Base-by-base conservation (phyloP, 768 basidiomycete genomes). In the Pleurotus eryngii region DNA sequence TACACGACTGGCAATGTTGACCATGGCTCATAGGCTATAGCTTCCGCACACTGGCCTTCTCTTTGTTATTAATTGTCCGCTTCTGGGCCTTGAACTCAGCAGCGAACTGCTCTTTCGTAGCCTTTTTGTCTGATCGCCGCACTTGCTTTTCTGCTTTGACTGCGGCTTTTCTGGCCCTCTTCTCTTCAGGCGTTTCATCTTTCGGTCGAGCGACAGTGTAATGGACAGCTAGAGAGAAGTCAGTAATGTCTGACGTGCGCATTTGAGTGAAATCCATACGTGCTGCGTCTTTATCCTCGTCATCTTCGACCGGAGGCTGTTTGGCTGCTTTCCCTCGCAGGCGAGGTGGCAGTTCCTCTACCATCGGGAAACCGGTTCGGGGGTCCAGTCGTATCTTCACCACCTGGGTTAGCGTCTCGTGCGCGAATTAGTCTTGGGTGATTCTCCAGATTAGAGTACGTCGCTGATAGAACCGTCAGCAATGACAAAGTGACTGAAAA, bases 381-480 rank as follows among this genome's bases (percentile, higher is more conserved):
- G 84, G 78, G 67, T 96, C 87, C 26, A 95, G 74, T 26, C 70
- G 65, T 61, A 95, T 92, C 68, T 83, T 88, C 0, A 86, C 77
- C 0, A 81, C 78, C 78, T 18, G 74, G 72, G 64, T 75, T 79
- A 40, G 72, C 65, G 58, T 84, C 79, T 35, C 86, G 77, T 17
- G 86, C 84, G 22, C 84, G 81, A 58, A 99, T 95, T 30, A 97
- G 74, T 7, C 88, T 84, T 0, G 97, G 97, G 68, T 98, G 97
- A 65, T 99, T 99, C 69, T 97, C 97, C 5, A 98, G 78, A 67
- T 97, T 99, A n/a, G 93, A 89, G 68, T 95, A 95, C 8, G 95
- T 98, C 7, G 90, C 96, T 97, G 66, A 17, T 27, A 49, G 45
- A n/a, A 46, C 61, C 62, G 60, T 42, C 26, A 42, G 18, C 24